Conservation (phyloP, 2,329 filamentous ascomycete genomes). For the Amauroascus niger region DNA sequence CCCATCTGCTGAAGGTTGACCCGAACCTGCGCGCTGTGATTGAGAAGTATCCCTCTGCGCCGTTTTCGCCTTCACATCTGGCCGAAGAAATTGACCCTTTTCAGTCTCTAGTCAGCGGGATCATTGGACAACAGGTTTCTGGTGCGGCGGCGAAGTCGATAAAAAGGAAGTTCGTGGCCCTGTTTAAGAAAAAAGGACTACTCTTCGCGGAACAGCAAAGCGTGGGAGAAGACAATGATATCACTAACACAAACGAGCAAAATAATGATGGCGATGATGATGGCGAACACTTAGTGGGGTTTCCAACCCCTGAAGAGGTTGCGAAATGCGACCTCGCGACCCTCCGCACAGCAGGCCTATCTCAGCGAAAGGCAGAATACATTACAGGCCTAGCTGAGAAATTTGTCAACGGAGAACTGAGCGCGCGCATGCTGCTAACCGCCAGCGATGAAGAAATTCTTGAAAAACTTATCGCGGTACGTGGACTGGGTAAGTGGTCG, state of each 20-base stretch:
- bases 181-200: constrained; percentile 49
- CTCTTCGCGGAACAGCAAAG: constrained; percentile 13
- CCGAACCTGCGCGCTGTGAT: constrained; percentile 61
- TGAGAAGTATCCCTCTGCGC: constrained; percentile 61
- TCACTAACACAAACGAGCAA: constrained; percentile 17
- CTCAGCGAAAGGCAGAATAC: constrained; percentile 92
- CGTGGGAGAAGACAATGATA: not conserved
- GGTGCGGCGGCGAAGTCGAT: constrained; percentile 85
- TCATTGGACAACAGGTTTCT: constrained; percentile 94
- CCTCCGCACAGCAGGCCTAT: constrained; percentile 77
- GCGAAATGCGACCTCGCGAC: constrained; percentile 51
- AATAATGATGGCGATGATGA: constrained; percentile 12
- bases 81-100: constrained; percentile 83
- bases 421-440: constrained; percentile 61
- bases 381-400: constrained; percentile 75
- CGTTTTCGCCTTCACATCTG: constrained; percentile 76
- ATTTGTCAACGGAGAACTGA: constrained; percentile 66
- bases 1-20: constrained; percentile 64
- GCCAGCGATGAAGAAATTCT: constrained; percentile 81
- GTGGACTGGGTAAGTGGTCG: constrained; percentile 80
- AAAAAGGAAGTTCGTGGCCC: constrained; percentile 67
- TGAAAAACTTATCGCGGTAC: constrained; percentile 69
- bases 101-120: constrained; percentile 68
- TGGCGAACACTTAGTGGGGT: constrained; percentile 30
- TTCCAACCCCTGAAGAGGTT: constrained; percentile 70